Evolutionary conservation across 768 basidiomycete genomes (phyloP).

Genomic region (Chalciporus piperatus): DNA sequence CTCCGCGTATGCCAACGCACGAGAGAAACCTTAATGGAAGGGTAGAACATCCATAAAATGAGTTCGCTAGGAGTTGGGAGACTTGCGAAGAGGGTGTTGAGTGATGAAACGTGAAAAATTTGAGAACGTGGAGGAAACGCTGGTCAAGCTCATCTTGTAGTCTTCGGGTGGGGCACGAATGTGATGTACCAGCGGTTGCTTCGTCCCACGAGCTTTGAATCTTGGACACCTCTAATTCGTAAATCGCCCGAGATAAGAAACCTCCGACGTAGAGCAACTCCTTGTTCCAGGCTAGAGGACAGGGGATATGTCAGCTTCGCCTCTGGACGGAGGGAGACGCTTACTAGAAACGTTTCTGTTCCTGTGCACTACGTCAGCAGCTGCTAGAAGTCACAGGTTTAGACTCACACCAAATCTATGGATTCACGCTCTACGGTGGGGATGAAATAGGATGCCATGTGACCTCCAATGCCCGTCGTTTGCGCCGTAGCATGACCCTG

Average conservation of each 20-base stretch:
- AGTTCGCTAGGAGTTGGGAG: conserved; percentile 59
- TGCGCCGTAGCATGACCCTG: conserved; percentile 12
- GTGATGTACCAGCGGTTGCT: neutral
- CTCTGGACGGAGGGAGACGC: too few species aligned
- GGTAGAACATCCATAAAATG: conserved; percentile 68
- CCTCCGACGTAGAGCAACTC: conserved; percentile 8
- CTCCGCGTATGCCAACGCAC: conserved; percentile 63
- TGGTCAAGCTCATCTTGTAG: neutral
- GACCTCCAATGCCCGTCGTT: conserved; percentile 15
- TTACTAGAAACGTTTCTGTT: conserved; percentile 8
- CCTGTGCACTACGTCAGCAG: neutral
- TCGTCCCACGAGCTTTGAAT: neutral
- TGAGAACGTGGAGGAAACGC: neutral
- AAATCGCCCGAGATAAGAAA: conserved; percentile 8
- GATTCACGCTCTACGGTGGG: conserved; percentile 17
- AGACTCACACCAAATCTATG: conserved; percentile 12
- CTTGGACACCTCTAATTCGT: conserved; percentile 11
- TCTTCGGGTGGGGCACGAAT: neutral
- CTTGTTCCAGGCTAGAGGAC: too few species aligned
- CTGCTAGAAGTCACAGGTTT: too few species aligned
- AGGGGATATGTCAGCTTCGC: too few species aligned
- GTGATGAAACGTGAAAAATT: neutral
- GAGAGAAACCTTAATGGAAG: conserved; percentile 69
- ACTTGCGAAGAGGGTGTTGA: conserved; percentile 76
- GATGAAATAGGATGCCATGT: conserved; percentile 16